Evolutionary conservation across 257 asterid genomes (phyloP).

Genomic region (Nyctanthes arbortristis): DNA sequence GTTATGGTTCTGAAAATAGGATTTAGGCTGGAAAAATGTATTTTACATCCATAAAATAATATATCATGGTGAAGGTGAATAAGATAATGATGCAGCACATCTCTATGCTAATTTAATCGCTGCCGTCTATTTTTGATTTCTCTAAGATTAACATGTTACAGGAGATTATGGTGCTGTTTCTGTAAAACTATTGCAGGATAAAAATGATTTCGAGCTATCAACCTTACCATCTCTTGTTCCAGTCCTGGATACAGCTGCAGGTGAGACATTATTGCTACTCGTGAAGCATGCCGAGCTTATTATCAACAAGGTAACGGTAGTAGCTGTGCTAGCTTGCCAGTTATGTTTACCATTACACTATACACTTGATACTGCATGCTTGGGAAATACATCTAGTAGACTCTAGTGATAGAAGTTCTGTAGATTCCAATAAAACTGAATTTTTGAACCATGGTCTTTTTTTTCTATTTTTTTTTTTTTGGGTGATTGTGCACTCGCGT

Average conservation of each 20-base stretch:
- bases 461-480: too few species aligned
- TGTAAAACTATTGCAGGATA: constrained; percentile 64
- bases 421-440: constrained; percentile 11
- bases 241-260: constrained; percentile 86
- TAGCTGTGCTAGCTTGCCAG: constrained; percentile 9
- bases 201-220: constrained; percentile 87
- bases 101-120: constrained; percentile 1
- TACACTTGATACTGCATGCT: neutral
- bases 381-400: neutral
- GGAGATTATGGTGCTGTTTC: constrained; percentile 19
- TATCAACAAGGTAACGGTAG: constrained; percentile 70
- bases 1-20: neutral
- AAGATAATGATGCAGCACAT: neutral
- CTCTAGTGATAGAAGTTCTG: constrained; percentile 11
- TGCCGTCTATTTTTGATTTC: constrained; percentile 1
- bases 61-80: constrained; percentile 4
- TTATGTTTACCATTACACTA: neutral
- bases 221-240: constrained; percentile 98
- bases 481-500: too few species aligned
- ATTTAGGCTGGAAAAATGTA: neutral
- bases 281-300: constrained; percentile 96
- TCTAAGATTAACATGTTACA: constrained; percentile 9
- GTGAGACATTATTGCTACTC: constrained; percentile 90
- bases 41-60: neutral
- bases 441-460: too few species aligned